Percentiles rank a stretch among this genome's conserved stretches.
phyloP scores from a whole-genome alignment of 176 grass and related monocot genomes.

The Pontederia paniculata region DNA sequence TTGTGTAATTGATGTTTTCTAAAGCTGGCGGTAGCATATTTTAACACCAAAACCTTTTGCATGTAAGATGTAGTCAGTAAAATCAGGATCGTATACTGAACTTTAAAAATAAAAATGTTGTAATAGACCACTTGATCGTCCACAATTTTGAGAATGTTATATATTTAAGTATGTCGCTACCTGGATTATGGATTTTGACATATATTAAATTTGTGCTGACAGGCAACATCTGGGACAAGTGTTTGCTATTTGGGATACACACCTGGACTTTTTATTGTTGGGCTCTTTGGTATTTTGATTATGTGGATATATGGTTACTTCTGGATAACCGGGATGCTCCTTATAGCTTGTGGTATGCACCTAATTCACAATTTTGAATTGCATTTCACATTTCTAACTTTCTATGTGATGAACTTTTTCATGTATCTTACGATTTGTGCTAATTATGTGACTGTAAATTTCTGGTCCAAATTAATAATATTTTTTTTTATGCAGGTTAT shows the following conservation, averaged over 20 bases:
- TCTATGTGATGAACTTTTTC: slow-evolving; percentile 3
- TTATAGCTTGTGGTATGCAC: slow-evolving; percentile 70
- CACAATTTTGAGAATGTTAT: no score
- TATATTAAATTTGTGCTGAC: neutral
- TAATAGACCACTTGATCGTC: slow-evolving; percentile 14
- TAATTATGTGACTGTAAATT: no score
- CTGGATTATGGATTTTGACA: slow-evolving; percentile 18
- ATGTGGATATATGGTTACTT: slow-evolving; percentile 97
- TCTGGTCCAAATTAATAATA: no score
- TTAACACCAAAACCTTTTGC: no score
- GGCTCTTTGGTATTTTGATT: slow-evolving; percentile 73
- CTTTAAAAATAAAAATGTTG: neutral
- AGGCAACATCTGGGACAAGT: slow-evolving; percentile 54
- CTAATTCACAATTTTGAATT: slow-evolving; percentile 3
- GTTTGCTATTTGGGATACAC: slow-evolving; percentile 79
- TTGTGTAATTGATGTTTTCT: neutral
- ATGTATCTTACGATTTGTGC: slow-evolving; percentile 3
- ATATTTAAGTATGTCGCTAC: slow-evolving; percentile 23
- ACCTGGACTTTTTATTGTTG: slow-evolving; percentile 71
- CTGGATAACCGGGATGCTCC: slow-evolving; percentile 84
- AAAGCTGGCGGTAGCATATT: no score
- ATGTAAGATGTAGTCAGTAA: neutral
- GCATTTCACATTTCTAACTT: neutral
- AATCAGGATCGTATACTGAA: neutral
- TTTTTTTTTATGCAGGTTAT: slow-evolving; percentile 46